Conservation (phyloP, 208 protist genomes). For the Trypanosoma mega region DNA sequence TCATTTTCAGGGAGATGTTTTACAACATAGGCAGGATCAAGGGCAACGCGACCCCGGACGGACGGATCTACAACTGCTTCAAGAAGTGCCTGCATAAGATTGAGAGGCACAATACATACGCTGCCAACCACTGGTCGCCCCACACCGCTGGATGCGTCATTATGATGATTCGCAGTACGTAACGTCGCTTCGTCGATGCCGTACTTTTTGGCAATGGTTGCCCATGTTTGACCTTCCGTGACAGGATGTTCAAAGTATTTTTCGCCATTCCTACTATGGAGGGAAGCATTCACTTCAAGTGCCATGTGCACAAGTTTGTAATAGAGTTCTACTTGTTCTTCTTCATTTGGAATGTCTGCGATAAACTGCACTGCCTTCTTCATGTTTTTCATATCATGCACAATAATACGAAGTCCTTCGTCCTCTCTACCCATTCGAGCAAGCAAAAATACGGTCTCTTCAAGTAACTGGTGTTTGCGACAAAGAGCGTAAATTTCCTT, state of each 20-base stretch:
- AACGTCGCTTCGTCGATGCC: slow-evolving; percentile 31
- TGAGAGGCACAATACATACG: slow-evolving; percentile 50
- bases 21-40: slow-evolving; percentile 57
- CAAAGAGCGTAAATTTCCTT: slow-evolving; percentile 75
- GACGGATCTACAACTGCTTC: slow-evolving; percentile 48
- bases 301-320: slow-evolving; percentile 45
- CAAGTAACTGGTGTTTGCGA: slow-evolving; percentile 52
- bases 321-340: slow-evolving; percentile 65
- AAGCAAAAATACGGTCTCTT: slow-evolving; percentile 73
- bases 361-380: slow-evolving; percentile 46
- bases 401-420: slow-evolving; percentile 70
- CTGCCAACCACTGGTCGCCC: background rate
- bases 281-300: slow-evolving; percentile 33
- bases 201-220: slow-evolving; percentile 47
- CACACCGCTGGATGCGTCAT: background rate
- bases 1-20: slow-evolving; percentile 39
- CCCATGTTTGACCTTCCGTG: slow-evolving; percentile 44
- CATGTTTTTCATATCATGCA: slow-evolving; percentile 56
- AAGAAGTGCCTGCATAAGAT: slow-evolving; percentile 53
- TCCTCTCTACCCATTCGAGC: slow-evolving; percentile 76
- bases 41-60: slow-evolving; percentile 35
- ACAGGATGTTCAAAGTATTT: slow-evolving; percentile 40
- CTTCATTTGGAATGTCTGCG: slow-evolving; percentile 35
- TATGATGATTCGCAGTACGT: slow-evolving; percentile 19
- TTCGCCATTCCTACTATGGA: slow-evolving; percentile 22